Evolutionary conservation across 2,329 filamentous ascomycete species (phyloP).

Genomic region (Penicillium sp.): DNA sequence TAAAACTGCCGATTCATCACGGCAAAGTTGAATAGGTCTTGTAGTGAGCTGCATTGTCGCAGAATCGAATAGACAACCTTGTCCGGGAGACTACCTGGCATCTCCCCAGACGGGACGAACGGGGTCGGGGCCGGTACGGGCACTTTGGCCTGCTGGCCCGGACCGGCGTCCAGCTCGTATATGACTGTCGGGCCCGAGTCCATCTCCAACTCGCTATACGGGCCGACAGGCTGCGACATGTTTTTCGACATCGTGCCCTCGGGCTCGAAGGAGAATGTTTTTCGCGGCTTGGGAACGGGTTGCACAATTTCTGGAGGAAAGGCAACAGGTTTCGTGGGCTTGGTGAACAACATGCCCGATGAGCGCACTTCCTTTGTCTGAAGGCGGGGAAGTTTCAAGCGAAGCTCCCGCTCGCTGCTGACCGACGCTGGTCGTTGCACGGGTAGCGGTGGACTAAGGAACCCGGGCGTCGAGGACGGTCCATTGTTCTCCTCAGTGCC

Average conservation of each 20-base stretch:
- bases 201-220: slow-evolving; percentile 28
- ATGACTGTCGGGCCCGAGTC: slow-evolving; percentile 30
- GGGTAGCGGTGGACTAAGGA: slow-evolving; percentile 11
- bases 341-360: background rate
- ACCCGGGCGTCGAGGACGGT: slow-evolving; percentile 18
- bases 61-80: slow-evolving; percentile 59
- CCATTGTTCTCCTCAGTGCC: slow-evolving; percentile 13
- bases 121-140: slow-evolving; percentile 21
- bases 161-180: slow-evolving; percentile 40
- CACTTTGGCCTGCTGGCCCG: slow-evolving; percentile 20
- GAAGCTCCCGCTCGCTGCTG: slow-evolving; percentile 29
- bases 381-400: slow-evolving; percentile 31
- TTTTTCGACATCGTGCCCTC: slow-evolving; percentile 35
- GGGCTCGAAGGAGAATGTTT: slow-evolving; percentile 4
- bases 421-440: slow-evolving; percentile 25
- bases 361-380: slow-evolving; percentile 26
- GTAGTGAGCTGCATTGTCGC: slow-evolving; percentile 52
- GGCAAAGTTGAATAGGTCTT: slow-evolving; percentile 61
- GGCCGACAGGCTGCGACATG: slow-evolving; percentile 19
- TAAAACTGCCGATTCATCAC: slow-evolving; percentile 63
- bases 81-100: slow-evolving; percentile 52
- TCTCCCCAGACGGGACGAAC: slow-evolving; percentile 30
- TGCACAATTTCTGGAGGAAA: slow-evolving; percentile 1
- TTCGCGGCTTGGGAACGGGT: slow-evolving; percentile 4
- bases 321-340: background rate